A percentile compares a stretch with the other conserved stretches of the same genome.
phyloP scores from a whole-genome alignment of 2,329 filamentous ascomycete genomes.

The Claviceps paspali region DNA sequence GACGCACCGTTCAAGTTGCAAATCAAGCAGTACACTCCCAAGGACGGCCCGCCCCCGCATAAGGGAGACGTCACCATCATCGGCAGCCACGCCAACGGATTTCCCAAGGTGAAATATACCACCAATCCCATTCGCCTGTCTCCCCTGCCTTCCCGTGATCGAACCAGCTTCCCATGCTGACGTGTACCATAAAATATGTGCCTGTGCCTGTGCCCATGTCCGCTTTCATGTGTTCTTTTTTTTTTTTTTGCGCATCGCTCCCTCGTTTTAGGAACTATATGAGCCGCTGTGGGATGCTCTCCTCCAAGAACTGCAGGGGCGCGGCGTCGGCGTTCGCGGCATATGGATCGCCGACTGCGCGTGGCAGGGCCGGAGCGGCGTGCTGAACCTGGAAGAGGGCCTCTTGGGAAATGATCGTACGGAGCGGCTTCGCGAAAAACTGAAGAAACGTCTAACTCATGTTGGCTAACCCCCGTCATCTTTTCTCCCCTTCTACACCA shows the following conservation, averaged over 20 bases:
- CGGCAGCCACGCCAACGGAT: slow-evolving; percentile 79
- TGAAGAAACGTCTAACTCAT: too few species aligned
- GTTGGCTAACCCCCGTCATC: too few species aligned
- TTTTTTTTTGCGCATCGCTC: too few species aligned
- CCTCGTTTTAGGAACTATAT: slow-evolving; percentile 56
- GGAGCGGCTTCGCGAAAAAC: too few species aligned
- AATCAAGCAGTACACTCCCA: slow-evolving; percentile 78
- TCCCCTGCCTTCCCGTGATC: too few species aligned
- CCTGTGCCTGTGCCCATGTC: too few species aligned
- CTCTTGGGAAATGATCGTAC: slow-evolving; percentile 68
- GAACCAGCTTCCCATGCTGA: too few species aligned
- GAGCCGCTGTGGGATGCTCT: slow-evolving; percentile 86
- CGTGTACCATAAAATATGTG: too few species aligned
- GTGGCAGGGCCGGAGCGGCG: slow-evolving; percentile 65
- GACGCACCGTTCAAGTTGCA: slow-evolving; percentile 60
- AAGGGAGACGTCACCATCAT: slow-evolving; percentile 74
- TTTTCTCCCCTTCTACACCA: too few species aligned
- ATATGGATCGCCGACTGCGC: slow-evolving; percentile 90
- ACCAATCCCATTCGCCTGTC: too few species aligned
- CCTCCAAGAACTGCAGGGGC: slow-evolving; percentile 36
- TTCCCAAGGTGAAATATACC: slow-evolving; percentile 59
- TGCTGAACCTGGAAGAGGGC: slow-evolving; percentile 53
- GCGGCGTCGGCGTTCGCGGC: slow-evolving; percentile 55
- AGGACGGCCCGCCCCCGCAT: slow-evolving; percentile 50
- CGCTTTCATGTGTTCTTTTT: too few species aligned